phyloP scores from a whole-genome alignment of 139 green algal genomes.

The Ettlia oleoabundans region DNA sequence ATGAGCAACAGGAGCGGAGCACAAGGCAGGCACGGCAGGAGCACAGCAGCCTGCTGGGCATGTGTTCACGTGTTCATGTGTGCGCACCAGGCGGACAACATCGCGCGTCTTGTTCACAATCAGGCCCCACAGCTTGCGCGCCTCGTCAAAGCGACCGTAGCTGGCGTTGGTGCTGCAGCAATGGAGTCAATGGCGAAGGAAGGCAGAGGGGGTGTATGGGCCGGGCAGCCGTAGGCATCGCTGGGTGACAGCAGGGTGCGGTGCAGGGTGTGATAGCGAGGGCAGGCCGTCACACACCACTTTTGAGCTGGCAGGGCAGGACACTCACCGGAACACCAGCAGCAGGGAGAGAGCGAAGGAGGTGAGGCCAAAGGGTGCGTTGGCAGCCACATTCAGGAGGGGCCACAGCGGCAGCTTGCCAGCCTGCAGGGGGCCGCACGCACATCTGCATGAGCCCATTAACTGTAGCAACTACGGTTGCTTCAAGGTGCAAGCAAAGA shows the following conservation, averaged over 20 bases:
- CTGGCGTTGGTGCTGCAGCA: constrained; percentile 56
- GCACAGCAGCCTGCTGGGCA: too few species aligned
- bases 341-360: constrained; percentile 37
- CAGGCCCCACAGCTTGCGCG: constrained; percentile 48
- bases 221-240: too few species aligned
- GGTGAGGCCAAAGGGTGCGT: constrained; percentile 38
- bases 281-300: too few species aligned
- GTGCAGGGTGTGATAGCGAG: not conserved
- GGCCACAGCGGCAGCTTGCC: not conserved
- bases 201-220: too few species aligned
- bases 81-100: constrained; percentile 13
- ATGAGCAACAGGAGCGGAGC: too few species aligned
- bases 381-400: constrained; percentile 4
- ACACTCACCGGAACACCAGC: constrained; percentile 25
- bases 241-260: too few species aligned
- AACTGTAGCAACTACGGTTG: too few species aligned
- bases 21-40: too few species aligned
- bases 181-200: too few species aligned
- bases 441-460: too few species aligned
- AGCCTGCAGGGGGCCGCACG: not conserved
- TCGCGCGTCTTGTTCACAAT: constrained; percentile 46
- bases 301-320: not conserved
- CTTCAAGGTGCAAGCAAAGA: too few species aligned
- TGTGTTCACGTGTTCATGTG: too few species aligned
- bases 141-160: constrained; percentile 60